A percentile compares a stretch with the other conserved stretches of the same genome.
Conservation (phyloP, 805 yeast genomes). For the Teunomyces tritomae region DNA sequence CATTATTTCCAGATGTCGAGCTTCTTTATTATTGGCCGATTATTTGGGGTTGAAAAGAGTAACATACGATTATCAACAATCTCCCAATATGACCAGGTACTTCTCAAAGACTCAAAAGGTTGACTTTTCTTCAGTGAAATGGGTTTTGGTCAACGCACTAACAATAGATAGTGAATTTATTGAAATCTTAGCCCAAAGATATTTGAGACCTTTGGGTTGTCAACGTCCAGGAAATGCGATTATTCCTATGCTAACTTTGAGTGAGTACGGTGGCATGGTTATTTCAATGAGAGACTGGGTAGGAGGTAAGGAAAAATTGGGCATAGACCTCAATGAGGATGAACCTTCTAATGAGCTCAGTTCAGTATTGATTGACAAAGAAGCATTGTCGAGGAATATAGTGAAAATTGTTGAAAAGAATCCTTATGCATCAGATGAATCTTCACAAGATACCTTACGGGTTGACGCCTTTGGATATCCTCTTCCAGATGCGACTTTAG, state of each 20-base stretch:
- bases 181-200: slow-evolving; percentile 82
- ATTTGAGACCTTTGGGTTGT: slow-evolving; percentile 90
- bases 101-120: slow-evolving; percentile 72
- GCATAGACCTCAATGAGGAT: slow-evolving; percentile 38
- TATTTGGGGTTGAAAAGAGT: slow-evolving; percentile 87
- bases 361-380: slow-evolving; percentile 70
- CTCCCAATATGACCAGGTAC: slow-evolving; percentile 80
- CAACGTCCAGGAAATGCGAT: slow-evolving; percentile 69
- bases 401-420: slow-evolving; percentile 63
- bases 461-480: slow-evolving; percentile 95
- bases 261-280: slow-evolving; percentile 96
- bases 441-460: slow-evolving; percentile 44
- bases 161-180: slow-evolving; percentile 92
- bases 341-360: slow-evolving; percentile 44
- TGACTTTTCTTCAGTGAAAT: slow-evolving; percentile 74
- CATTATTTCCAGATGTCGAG: slow-evolving; percentile 65
- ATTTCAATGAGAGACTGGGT: slow-evolving; percentile 91
- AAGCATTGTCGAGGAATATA: slow-evolving; percentile 66
- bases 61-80: slow-evolving; percentile 86
- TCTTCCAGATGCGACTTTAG: slow-evolving; percentile 88
- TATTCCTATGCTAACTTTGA: slow-evolving; percentile 82
- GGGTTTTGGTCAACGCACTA: slow-evolving; percentile 87
- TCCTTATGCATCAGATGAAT: slow-evolving; percentile 50
- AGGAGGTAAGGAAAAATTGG: slow-evolving; percentile 63
- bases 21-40: slow-evolving; percentile 77